Conservation (phyloP, 805 yeast species). For the Candida germanica region DNA sequence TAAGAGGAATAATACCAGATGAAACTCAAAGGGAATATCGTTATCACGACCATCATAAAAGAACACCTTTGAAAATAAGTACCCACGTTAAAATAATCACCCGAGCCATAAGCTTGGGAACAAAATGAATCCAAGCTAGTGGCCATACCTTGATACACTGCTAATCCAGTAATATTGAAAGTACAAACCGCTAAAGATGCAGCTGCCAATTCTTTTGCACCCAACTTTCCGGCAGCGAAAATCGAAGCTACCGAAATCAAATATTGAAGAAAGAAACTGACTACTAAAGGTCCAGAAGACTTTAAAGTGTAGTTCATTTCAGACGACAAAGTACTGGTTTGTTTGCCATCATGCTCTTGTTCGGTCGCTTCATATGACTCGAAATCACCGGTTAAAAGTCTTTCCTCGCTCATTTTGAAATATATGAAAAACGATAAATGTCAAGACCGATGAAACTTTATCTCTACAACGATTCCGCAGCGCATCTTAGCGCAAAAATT, state of each 20-base stretch:
- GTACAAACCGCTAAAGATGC: constrained; percentile 80
- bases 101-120: constrained; percentile 82
- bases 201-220: constrained; percentile 75
- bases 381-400: constrained; percentile 12
- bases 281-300: constrained; percentile 57
- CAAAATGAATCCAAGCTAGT: constrained; percentile 79
- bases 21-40: constrained; percentile 19
- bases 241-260: constrained; percentile 71
- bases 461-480: too few species aligned
- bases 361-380: constrained; percentile 7
- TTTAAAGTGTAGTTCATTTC: constrained; percentile 22
- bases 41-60: constrained; percentile 47
- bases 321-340: constrained; percentile 2
- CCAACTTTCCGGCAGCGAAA: constrained; percentile 74
- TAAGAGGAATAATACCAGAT: constrained; percentile 60
- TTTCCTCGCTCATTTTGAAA: constrained; percentile 15
- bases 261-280: constrained; percentile 69
- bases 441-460: too few species aligned
- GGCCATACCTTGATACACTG: constrained; percentile 76
- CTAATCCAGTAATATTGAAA: constrained; percentile 68
- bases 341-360: neutral
- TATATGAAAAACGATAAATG: too few species aligned
- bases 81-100: constrained; percentile 64
- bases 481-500: too few species aligned
- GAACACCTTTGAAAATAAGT: constrained; percentile 70